Percentiles rank a stretch among this genome's conserved stretches.
phyloP scores from a whole-genome alignment of 345 rosid species.

The Lepidium sativum region DNA sequence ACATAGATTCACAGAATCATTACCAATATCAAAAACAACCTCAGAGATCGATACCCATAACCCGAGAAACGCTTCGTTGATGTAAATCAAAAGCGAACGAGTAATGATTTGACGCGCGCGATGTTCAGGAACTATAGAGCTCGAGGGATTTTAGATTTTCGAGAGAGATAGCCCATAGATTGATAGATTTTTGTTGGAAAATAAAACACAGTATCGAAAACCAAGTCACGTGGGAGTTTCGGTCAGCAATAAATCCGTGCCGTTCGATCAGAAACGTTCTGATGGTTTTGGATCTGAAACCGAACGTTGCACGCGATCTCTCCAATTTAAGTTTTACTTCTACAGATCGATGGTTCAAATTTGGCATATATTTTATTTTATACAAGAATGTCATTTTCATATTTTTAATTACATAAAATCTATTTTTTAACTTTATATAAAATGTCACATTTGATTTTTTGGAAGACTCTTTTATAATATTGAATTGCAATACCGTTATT shows the following conservation, averaged over 20 bases:
- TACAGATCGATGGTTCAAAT: neutral
- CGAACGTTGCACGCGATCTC: constrained; percentile 4
- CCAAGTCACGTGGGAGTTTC: constrained; percentile 22
- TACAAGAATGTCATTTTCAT: too few relatives aligned
- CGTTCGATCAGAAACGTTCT: constrained; percentile 14
- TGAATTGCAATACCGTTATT: too few relatives aligned
- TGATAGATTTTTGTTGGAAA: neutral
- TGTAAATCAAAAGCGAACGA: neutral
- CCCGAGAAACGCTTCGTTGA: neutral
- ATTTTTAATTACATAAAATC: too few relatives aligned
- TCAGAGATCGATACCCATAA: constrained; percentile 6
- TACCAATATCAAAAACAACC: neutral
- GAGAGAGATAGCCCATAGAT: neutral
- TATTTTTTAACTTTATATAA: too few relatives aligned
- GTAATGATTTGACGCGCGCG: neutral
- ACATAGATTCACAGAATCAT: neutral
- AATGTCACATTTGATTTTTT: too few relatives aligned
- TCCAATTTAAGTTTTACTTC: neutral
- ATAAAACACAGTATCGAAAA: neutral
- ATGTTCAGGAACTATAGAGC: constrained; percentile 5
- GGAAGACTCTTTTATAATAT: too few relatives aligned
- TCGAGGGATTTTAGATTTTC: constrained; percentile 9
- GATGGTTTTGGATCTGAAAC: constrained; percentile 11
- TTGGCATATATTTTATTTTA: too few relatives aligned
- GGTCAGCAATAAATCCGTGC: constrained; percentile 6